A percentile compares a stretch with the other conserved stretches of the same genome.
Conservation (phyloP, 306 rosid genomes). For the Trifolium dubium region DNA sequence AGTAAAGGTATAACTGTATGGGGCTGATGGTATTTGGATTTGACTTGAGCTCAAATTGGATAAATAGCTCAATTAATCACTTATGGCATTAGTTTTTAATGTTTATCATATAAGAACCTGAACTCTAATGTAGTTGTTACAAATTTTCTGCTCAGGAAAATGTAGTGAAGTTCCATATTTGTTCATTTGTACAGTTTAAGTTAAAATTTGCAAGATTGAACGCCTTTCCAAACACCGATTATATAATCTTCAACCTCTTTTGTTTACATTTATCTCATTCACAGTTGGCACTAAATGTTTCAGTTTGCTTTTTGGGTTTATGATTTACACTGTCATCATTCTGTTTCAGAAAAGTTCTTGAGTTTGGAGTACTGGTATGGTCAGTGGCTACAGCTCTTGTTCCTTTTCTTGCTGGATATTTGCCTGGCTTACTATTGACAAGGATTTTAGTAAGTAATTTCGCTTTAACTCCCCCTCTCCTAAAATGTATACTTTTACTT, state of each 20-base stretch:
- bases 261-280: conserved; percentile 21
- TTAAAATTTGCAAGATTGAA: conserved; percentile 1
- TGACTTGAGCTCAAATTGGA: not conserved
- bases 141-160: not conserved
- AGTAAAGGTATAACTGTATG: not conserved
- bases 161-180: not conserved
- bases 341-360: conserved; percentile 77
- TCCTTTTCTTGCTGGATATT: conserved; percentile 85
- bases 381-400: conserved; percentile 86
- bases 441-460: conserved; percentile 76
- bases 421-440: conserved; percentile 81
- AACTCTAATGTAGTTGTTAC: not conserved
- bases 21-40: not conserved
- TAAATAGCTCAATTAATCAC: not conserved
- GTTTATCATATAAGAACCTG: not conserved
- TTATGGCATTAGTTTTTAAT: too few relatives aligned
- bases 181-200: not conserved
- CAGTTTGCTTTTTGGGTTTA: conserved; percentile 16
- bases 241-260: conserved; percentile 8
- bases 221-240: not conserved
- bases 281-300: conserved; percentile 17
- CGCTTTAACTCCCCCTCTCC: not conserved
- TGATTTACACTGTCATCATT: conserved; percentile 36
- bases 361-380: conserved; percentile 85
- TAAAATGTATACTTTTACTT: not conserved